Percentiles rank a stretch among this genome's conserved stretches.
phyloP scores from a whole-genome alignment of 805 yeast genomes.

The Komagataella ulmi region DNA sequence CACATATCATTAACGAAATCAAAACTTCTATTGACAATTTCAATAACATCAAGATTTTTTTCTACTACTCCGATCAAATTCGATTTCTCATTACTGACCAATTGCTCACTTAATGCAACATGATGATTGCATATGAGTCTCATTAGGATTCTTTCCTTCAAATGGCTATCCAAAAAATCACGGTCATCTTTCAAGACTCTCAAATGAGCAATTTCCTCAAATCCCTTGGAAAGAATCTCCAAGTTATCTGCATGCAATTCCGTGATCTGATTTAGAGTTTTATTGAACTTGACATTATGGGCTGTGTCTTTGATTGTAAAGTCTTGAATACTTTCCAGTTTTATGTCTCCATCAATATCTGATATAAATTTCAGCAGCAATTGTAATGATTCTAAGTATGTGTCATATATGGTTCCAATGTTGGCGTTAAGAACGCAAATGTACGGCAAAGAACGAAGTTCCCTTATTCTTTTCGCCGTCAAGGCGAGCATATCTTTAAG shows the following conservation, averaged over 20 bases:
- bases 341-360: background rate
- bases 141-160: conserved; percentile 77
- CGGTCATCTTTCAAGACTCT: conserved; percentile 12
- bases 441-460: conserved; percentile 68
- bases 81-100: conserved; percentile 12
- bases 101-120: conserved; percentile 38
- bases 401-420: conserved; percentile 61
- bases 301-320: conserved; percentile 28
- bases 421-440: conserved; percentile 79
- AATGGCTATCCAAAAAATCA: conserved; percentile 56
- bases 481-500: conserved; percentile 41
- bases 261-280: conserved; percentile 39
- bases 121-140: conserved; percentile 81
- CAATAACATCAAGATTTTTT: conserved; percentile 48
- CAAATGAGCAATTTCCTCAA: conserved; percentile 36
- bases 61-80: conserved; percentile 56
- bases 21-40: conserved; percentile 48
- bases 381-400: conserved; percentile 60
- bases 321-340: conserved; percentile 9
- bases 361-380: conserved; percentile 27
- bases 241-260: conserved; percentile 77
- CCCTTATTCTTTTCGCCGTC: conserved; percentile 59
- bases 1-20: conserved; percentile 76
- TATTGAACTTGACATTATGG: conserved; percentile 41
- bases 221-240: conserved; percentile 71